Evolutionary conservation across 176 grass and related monocot genomes (phyloP).

Genomic region (Triticum aestivum): DNA sequence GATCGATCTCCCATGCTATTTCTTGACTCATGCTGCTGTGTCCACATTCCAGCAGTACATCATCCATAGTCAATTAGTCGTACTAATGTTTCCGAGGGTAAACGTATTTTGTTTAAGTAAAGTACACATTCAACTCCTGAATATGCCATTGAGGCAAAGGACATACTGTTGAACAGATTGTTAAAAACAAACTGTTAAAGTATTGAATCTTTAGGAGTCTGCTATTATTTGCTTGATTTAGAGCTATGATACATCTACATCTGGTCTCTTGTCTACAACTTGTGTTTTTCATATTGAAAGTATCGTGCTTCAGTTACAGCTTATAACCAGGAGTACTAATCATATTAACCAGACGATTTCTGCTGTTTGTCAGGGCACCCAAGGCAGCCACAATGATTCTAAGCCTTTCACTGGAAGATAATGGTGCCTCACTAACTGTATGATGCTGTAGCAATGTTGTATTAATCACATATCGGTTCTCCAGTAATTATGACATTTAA

Average conservation of each 20-base stretch:
- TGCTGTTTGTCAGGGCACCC: conserved; percentile 70
- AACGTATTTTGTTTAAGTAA: neutral
- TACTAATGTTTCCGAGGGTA: neutral
- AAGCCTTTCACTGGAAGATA: conserved; percentile 76
- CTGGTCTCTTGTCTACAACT: neutral
- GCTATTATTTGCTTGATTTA: neutral
- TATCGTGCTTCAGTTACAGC: neutral
- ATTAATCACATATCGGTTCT: neutral
- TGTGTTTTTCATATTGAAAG: neutral
- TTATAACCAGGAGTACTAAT: neutral
- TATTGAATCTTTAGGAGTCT: neutral
- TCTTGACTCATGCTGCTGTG: neutral
- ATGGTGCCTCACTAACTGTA: conserved; percentile 75
- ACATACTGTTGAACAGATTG: neutral
- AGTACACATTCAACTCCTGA: neutral
- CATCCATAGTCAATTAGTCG: neutral
- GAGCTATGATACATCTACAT: neutral
- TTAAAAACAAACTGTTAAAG: too few species aligned
- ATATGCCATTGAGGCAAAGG: neutral
- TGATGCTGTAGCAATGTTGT: conserved; percentile 35
- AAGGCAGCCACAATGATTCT: conserved; percentile 95
- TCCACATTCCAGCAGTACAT: neutral
- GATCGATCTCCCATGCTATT: neutral
- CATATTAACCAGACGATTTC: conserved; percentile 12
- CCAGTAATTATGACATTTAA: conserved; percentile 21